phyloP scores from a whole-genome alignment of 1,284 basidiomycete genomes.

The Malassezia dermatis region DNA sequence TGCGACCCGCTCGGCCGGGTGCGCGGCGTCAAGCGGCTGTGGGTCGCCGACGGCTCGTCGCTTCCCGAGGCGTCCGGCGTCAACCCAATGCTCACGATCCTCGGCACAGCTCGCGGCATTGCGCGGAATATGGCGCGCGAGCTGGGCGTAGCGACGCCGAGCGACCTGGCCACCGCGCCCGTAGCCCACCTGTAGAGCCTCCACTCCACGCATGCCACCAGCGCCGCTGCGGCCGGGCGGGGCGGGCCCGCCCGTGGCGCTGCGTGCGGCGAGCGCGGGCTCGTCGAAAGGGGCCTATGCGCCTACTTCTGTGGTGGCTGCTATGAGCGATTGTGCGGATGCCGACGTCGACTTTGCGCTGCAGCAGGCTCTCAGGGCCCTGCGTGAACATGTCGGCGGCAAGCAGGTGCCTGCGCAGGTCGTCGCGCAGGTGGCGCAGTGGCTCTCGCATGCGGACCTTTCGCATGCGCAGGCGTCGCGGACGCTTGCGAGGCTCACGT shows the following conservation, averaged over 20 bases:
- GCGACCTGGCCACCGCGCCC: neutral
- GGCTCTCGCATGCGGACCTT: neutral
- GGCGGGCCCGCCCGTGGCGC: neutral
- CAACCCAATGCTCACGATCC: conserved; percentile 52
- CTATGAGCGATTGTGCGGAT: neutral
- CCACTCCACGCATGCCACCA: neutral
- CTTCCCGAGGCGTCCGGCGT: conserved; percentile 50
- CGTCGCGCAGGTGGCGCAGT: neutral
- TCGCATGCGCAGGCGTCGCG: neutral
- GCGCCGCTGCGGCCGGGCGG: neutral
- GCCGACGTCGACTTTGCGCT: neutral
- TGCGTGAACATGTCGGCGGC: neutral
- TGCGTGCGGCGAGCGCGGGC: neutral
- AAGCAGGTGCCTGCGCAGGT: neutral
- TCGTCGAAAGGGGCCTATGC: neutral
- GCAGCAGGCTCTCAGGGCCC: neutral
- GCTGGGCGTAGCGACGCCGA: conserved; percentile 25
- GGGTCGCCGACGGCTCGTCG: conserved; percentile 50
- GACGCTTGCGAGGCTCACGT: neutral
- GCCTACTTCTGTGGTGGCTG: neutral
- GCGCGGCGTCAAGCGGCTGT: conserved; percentile 50
- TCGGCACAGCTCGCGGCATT: conserved; percentile 37
- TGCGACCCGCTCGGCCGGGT: conserved; percentile 50
- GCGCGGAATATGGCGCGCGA: conserved; percentile 41
- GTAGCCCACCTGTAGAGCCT: neutral